These are phyloP conservation scores for Saccharomycopsis sp. DNA, from an alignment of 805 yeast genomes.

Conservation along the genomic window DNA sequence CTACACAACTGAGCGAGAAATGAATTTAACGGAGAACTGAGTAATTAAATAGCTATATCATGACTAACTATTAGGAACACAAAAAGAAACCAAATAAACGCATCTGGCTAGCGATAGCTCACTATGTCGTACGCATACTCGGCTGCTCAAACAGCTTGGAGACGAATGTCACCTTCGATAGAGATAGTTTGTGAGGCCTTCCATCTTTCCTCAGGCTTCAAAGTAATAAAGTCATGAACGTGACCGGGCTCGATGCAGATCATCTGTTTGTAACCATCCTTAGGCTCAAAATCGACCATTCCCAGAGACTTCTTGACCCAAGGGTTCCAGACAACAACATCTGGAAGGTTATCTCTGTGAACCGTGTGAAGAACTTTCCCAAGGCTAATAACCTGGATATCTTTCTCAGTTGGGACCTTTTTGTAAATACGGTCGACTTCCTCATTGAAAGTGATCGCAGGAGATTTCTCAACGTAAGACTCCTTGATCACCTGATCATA, in stretches of 20 bases:
- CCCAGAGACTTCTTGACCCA: constrained; percentile 79
- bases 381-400: constrained; percentile 60
- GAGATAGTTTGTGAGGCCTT: constrained; percentile 52
- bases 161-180: constrained; percentile 52
- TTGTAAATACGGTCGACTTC: constrained; percentile 86
- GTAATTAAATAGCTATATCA: no score
- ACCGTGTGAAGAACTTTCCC: constrained; percentile 69
- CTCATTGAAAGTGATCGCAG: constrained; percentile 61
- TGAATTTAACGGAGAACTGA: no score
- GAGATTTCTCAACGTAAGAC: constrained; percentile 62
- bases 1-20: no score
- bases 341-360: constrained; percentile 54
- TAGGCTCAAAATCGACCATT: constrained; percentile 87
- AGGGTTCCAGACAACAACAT: constrained; percentile 94
- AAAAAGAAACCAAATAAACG: no score
- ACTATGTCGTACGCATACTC: no score
- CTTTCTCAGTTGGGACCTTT: constrained; percentile 45
- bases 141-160: constrained; percentile 46
- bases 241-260: constrained; percentile 93
- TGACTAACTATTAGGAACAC: no score
- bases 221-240: constrained; percentile 58
- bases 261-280: constrained; percentile 77
- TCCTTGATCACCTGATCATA: constrained; percentile 69
- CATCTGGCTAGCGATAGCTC: no score
- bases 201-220: constrained; percentile 75